Evolutionary conservation across 768 basidiomycete genomes (phyloP), one percentile per base, ranked within the genome.

Genomic region (Candolleomyces aberdarensis): DNA sequence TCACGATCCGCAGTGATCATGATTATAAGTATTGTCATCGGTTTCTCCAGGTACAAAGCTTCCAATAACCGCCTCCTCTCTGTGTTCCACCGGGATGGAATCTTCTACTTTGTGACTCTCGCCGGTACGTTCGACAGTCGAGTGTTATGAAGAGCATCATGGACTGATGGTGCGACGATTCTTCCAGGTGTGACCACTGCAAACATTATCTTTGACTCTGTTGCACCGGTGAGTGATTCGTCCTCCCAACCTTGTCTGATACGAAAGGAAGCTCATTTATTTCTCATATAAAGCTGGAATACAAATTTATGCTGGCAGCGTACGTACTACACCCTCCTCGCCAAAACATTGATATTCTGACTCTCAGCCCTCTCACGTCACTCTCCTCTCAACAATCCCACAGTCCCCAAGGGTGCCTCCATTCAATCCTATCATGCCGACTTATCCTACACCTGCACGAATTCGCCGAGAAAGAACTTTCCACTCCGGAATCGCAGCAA

Each of bases 131-230:
- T 17, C 5, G 9, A 7, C 13, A 32, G 6, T 10, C 26, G 4
- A 51, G 19, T 22, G 48, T 2, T n/a, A 3, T 19, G 6, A 19
- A 19, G 20, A 19, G 7, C 7, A 19, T 5, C 29, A 10, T 19
- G 26, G 9, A 29, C 29, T 51, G 20, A 51, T 36, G 19, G 7
- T 47, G 2, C 49, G 1, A 51, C 26, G 7, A 20, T 51, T 11
- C 29, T 53, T 7, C 39, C 17, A 53, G 52, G 14, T n/a, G 52
- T 53, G 1, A 31, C 52, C 20, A 53, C 29, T 31, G 52, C 20
- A 32, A 53, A 53, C 31, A 53, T 53, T 29, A 53, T 53, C 52
- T 53, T 53, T 31, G 52, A 53, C 52, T 53, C 52, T 31, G 52
- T 19, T 9, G 52, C 52, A 32, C 52, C 52, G 29, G 46, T 47